Conservation (phyloP, 371 early-diverging fungal species). For the Mucor piriformis region DNA sequence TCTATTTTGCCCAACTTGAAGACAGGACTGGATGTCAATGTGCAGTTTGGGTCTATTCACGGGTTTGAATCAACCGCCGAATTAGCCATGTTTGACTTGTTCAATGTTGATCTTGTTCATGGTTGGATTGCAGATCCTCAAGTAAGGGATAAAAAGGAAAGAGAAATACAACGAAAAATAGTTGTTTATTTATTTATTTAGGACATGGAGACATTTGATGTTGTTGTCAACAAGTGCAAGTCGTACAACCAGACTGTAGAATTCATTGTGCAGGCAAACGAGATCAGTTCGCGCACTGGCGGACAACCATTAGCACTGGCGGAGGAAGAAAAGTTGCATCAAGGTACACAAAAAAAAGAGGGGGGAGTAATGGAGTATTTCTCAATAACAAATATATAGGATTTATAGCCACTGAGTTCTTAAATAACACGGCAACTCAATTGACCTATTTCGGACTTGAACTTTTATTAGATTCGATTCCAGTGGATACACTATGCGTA, state of each 20-base stretch:
- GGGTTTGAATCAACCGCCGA: conserved; percentile 81
- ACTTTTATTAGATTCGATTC: conserved; percentile 63
- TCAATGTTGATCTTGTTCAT: conserved; percentile 81
- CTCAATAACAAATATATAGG: conserved; percentile 30
- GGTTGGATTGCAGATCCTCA: conserved; percentile 89
- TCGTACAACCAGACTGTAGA: conserved; percentile 86
- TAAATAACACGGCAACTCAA: conserved; percentile 79
- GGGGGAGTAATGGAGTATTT: background rate
- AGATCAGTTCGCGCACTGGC: conserved; percentile 37
- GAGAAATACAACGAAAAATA: background rate
- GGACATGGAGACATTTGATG: conserved; percentile 53
- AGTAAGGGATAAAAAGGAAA: background rate
- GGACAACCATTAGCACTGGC: conserved; percentile 11
- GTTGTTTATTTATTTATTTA: background rate
- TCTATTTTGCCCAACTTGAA: conserved; percentile 61
- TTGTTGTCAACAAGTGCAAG: conserved; percentile 55
- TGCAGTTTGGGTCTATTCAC: conserved; percentile 73
- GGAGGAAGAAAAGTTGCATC: conserved; percentile 35
- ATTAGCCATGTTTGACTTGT: conserved; percentile 78
- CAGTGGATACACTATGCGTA: conserved; percentile 66
- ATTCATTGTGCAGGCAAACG: conserved; percentile 72
- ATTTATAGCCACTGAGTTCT: conserved; percentile 63
- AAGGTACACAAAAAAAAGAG: conserved; percentile 20
- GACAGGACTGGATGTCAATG: conserved; percentile 76
- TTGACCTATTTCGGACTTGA: conserved; percentile 82